These are phyloP conservation scores for Arabidopsis lyrata DNA, from an alignment of 441 rosid genomes.

Conservation along the genomic window DNA sequence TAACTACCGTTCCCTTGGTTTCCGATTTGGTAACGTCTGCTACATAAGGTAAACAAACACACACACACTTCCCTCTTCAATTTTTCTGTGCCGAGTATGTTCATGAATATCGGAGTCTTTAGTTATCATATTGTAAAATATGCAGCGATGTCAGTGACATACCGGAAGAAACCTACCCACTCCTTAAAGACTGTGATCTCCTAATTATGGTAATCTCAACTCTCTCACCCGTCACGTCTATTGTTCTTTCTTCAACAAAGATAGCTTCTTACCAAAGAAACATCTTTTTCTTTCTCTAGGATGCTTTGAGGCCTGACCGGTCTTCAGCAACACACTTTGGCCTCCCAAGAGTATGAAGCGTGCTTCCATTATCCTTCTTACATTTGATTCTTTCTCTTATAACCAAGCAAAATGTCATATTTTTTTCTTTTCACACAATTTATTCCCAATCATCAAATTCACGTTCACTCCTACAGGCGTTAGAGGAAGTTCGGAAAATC, in stretches of 20 bases:
- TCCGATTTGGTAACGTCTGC: slow-evolving; percentile 83
- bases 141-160: slow-evolving; percentile 88
- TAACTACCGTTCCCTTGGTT: slow-evolving; percentile 85
- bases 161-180: slow-evolving; percentile 89
- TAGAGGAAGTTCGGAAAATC: slow-evolving; percentile 89
- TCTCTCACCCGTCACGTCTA: slow-evolving; percentile 1
- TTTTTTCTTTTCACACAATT: neutral
- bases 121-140: slow-evolving; percentile 16
- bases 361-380: neutral
- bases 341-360: slow-evolving; percentile 70
- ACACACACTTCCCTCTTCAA: neutral
- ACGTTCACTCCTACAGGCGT: slow-evolving; percentile 53
- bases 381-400: neutral
- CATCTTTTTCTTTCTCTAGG: slow-evolving; percentile 54
- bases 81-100: neutral
- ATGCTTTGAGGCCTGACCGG: slow-evolving; percentile 89
- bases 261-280: slow-evolving; percentile 35
- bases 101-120: slow-evolving; percentile 30
- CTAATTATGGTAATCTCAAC: slow-evolving; percentile 63
- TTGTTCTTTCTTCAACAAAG: slow-evolving; percentile 3
- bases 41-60: slow-evolving; percentile 70
- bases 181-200: slow-evolving; percentile 68
- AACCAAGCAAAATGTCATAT: neutral
- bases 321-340: slow-evolving; percentile 94
- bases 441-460: neutral